Percentiles rank a stretch among this genome's conserved stretches.
These are phyloP conservation scores for Eucalyptus cladocalyx DNA, from an alignment of 345 rosid species.

Conservation along the genomic window DNA sequence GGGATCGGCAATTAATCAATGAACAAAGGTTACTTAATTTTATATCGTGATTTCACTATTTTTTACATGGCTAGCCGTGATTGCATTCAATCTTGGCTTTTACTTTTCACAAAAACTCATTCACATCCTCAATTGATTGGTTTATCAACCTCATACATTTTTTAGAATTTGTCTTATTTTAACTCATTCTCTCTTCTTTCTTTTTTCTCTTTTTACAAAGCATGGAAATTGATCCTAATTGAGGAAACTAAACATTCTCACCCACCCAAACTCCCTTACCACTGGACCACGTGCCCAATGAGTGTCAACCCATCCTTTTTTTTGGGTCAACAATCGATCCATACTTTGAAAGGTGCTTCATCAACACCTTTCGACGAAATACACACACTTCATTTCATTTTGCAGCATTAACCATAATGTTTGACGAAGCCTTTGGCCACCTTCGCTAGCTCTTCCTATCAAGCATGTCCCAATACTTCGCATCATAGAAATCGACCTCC, in stretches of 20 bases:
- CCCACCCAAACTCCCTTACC: not conserved
- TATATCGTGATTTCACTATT: not conserved
- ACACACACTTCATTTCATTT: not conserved
- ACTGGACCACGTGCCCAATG: no score
- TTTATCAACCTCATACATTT: no score
- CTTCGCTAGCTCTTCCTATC: not conserved
- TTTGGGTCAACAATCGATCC: not conserved
- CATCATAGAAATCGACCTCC: not conserved
- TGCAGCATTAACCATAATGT: not conserved
- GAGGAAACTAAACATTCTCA: not conserved
- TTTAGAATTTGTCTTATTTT: no score
- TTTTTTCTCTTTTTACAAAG: no score
- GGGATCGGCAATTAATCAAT: not conserved
- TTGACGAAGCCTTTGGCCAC: not conserved
- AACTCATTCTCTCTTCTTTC: not conserved
- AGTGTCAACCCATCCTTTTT: no score
- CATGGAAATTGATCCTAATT: rapidly evolving
- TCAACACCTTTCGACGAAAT: no score
- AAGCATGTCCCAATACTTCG: not conserved
- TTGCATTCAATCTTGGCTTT: no score
- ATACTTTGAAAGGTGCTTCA: no score
- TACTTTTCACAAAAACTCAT: not conserved
- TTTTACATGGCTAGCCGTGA: rapidly evolving
- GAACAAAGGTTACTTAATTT: not conserved
- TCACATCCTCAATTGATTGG: not conserved